phyloP scores from a whole-genome alignment of 768 basidiomycete species.

The Suillus alpinus region DNA sequence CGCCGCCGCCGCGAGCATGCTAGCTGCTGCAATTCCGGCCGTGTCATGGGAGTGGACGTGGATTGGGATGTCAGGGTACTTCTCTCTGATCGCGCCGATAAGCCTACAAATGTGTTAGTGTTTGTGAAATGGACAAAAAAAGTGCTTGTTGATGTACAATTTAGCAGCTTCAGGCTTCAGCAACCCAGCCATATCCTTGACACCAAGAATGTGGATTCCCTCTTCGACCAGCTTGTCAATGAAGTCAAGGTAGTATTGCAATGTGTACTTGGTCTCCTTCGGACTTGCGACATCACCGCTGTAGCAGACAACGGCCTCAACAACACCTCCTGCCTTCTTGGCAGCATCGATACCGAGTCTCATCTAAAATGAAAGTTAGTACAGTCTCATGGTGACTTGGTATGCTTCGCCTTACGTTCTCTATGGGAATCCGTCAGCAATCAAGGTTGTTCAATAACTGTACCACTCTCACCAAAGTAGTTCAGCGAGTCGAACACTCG shows the following conservation, averaged over 20 bases:
- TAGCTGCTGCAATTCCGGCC: slow-evolving; percentile 96
- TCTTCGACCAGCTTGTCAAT: slow-evolving; percentile 89
- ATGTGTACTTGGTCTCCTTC: slow-evolving; percentile 94
- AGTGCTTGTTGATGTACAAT: slow-evolving; percentile 49
- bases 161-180: slow-evolving; percentile 94
- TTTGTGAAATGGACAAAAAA: slow-evolving; percentile 2
- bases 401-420: slow-evolving; percentile 54
- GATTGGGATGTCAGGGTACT: slow-evolving; percentile 96
- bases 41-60: slow-evolving; percentile 99
- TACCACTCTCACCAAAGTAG: slow-evolving; percentile 78
- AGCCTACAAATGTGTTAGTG: slow-evolving; percentile 47
- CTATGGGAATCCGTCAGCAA: slow-evolving; percentile 34
- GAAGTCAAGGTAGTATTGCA: slow-evolving; percentile 96
- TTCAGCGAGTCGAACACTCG: slow-evolving; percentile 98
- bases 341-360: slow-evolving; percentile 98
- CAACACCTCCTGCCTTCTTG: slow-evolving; percentile 98
- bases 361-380: slow-evolving; percentile 56
- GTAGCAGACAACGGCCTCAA: slow-evolving; percentile 97
- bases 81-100: slow-evolving; percentile 91
- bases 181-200: slow-evolving; percentile 99
- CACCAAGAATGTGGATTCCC: slow-evolving; percentile 94
- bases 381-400: not conserved
- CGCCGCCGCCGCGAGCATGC: slow-evolving; percentile 92
- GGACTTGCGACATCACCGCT: slow-evolving; percentile 95
- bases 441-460: not conserved